phyloP scores from a whole-genome alignment of 169 alveolate species.

The Toxoplasma gondii region DNA sequence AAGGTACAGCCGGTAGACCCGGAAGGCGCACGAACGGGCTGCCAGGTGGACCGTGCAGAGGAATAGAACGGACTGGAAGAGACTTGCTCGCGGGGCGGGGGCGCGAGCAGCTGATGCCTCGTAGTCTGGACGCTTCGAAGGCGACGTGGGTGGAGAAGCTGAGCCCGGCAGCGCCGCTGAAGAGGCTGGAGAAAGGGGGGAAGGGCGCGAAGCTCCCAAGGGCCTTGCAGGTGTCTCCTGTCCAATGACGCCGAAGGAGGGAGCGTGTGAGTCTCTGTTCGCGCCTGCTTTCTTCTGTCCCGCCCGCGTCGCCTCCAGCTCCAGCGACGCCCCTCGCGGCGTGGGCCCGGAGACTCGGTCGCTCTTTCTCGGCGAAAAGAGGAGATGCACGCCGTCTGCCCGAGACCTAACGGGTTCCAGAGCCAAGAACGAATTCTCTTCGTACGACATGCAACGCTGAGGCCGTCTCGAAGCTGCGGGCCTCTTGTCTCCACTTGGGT shows the following conservation, averaged over 20 bases:
- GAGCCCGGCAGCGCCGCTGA: background rate
- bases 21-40: conserved; percentile 1
- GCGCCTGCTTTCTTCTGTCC: background rate
- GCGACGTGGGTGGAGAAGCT: background rate
- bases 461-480: background rate
- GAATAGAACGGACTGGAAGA: conserved; percentile 9
- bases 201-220: background rate
- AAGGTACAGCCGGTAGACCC: background rate
- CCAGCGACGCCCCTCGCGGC: background rate
- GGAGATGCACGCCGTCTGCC: background rate
- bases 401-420: background rate
- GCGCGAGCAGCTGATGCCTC: background rate
- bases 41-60: conserved; percentile 25
- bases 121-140: background rate
- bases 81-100: background rate
- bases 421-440: background rate
- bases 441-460: background rate
- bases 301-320: background rate
- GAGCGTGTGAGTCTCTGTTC: background rate
- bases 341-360: background rate
- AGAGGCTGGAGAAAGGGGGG: background rate
- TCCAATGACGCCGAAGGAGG: background rate
- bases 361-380: background rate
- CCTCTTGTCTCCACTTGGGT: too few relatives aligned
- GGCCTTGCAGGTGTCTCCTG: background rate